A percentile compares a stretch with the other conserved stretches of the same genome.
Conservation (phyloP, 2,329 filamentous ascomycete genomes). For the Calonectria hawksworthii region DNA sequence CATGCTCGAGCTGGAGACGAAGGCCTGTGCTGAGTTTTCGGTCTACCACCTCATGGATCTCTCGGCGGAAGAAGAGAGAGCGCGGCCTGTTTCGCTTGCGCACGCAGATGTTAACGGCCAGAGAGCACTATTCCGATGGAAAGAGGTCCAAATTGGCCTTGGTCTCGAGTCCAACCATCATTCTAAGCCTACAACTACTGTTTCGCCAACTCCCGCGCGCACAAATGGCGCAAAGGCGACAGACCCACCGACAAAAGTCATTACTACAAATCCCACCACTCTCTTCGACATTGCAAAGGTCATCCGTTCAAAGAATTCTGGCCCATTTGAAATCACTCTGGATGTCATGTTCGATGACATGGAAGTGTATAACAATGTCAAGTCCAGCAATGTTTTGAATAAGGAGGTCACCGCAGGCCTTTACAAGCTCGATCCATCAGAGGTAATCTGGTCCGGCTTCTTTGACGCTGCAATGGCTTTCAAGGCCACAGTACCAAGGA, state of each 20-base stretch:
- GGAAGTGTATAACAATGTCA: constrained; percentile 53
- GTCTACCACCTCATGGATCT: constrained; percentile 15
- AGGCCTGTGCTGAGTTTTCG: constrained; percentile 8
- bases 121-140: not conserved
- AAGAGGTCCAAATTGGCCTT: not conserved
- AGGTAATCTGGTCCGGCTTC: not conserved
- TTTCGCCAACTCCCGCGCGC: not conserved
- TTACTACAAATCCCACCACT: not conserved
- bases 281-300: constrained; percentile 37
- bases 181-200: not conserved
- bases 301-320: constrained; percentile 64
- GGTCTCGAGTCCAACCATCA: not conserved
- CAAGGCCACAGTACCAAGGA: not conserved
- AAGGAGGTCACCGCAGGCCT: constrained; percentile 45
- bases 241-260: not conserved
- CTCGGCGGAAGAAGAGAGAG: not conserved
- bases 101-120: not conserved
- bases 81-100: not conserved
- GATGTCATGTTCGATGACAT: constrained; percentile 62
- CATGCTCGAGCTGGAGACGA: constrained; percentile 3
- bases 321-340: constrained; percentile 66
- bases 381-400: constrained; percentile 52
- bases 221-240: not conserved
- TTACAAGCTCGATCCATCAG: not conserved
- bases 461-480: not conserved